phyloP scores from a whole-genome alignment of 148 eudicot genomes.

The Amaranthus palmeri region DNA sequence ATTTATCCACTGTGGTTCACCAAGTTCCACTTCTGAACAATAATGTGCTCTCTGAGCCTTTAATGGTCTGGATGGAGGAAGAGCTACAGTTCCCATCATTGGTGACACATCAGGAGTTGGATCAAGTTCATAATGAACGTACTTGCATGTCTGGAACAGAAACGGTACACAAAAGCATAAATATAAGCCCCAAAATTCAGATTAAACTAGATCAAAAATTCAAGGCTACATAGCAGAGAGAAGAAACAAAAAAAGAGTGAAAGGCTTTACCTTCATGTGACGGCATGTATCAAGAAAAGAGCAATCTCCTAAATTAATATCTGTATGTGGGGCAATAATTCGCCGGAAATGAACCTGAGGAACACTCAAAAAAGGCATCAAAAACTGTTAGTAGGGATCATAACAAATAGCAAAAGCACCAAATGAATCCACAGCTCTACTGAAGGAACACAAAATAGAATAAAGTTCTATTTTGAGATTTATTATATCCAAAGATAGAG shows the following conservation, averaged over 20 bases:
- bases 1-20: constrained; percentile 93
- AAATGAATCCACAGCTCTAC: background rate
- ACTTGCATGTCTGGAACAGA: constrained; percentile 78
- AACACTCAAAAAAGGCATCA: background rate
- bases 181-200: constrained; percentile 3
- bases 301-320: constrained; percentile 88
- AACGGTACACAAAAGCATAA: background rate
- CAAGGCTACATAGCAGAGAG: background rate
- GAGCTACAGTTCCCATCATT: constrained; percentile 41
- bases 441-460: background rate
- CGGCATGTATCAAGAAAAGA: constrained; percentile 97
- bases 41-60: constrained; percentile 83
- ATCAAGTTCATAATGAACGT: constrained; percentile 98
- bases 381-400: background rate
- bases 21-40: constrained; percentile 94
- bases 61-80: constrained; percentile 54
- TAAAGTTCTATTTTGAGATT: background rate
- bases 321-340: constrained; percentile 90
- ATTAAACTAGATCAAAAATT: background rate
- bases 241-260: background rate
- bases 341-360: constrained; percentile 93
- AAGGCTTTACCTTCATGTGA: constrained; percentile 80
- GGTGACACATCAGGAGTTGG: constrained; percentile 77
- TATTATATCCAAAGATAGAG: background rate
- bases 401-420: background rate